Conservation (phyloP, 1,284 basidiomycete genomes). For the Albatrellus sp. region DNA sequence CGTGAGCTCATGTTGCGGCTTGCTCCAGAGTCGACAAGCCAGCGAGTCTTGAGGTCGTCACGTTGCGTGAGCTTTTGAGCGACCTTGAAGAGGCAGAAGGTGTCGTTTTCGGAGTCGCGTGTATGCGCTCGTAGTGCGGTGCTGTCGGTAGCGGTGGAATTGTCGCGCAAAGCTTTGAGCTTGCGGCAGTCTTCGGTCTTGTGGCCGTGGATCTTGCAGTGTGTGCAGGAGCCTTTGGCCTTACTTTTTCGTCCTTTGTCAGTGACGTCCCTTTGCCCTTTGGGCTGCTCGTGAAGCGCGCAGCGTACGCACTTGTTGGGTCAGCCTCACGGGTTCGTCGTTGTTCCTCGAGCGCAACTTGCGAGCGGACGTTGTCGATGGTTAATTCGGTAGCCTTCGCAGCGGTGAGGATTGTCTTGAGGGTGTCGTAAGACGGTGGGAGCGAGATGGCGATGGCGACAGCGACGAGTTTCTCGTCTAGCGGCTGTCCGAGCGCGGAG, state of each 20-base stretch:
- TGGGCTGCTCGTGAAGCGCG: too few relatives aligned
- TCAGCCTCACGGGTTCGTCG: too few relatives aligned
- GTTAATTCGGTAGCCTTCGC: constrained; percentile 7
- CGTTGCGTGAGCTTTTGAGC: not conserved
- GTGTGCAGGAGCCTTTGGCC: too few relatives aligned
- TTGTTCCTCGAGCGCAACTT: not conserved
- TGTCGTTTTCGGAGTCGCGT: not conserved
- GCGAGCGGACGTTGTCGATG: constrained; percentile 6
- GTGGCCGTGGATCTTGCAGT: not conserved
- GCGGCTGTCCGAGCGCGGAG: constrained; percentile 6
- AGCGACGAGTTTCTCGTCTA: constrained; percentile 8
- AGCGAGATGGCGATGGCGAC: constrained; percentile 13
- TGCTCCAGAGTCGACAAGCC: constrained; percentile 15
- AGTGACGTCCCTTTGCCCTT: too few relatives aligned
- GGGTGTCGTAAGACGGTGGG: constrained; percentile 12
- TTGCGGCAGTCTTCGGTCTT: not conserved
- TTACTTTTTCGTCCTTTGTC: too few relatives aligned
- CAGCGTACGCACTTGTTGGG: too few relatives aligned
- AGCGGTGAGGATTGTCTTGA: constrained; percentile 12
- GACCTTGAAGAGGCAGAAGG: constrained; percentile 2
- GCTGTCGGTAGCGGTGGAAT: not conserved
- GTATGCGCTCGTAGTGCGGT: not conserved
- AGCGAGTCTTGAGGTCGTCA: constrained; percentile 8
- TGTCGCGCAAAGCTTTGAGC: not conserved
- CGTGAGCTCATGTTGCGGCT: constrained; percentile 12